Conservation (phyloP, 2,329 filamentous ascomycete genomes). For the Fusarium hostae region DNA sequence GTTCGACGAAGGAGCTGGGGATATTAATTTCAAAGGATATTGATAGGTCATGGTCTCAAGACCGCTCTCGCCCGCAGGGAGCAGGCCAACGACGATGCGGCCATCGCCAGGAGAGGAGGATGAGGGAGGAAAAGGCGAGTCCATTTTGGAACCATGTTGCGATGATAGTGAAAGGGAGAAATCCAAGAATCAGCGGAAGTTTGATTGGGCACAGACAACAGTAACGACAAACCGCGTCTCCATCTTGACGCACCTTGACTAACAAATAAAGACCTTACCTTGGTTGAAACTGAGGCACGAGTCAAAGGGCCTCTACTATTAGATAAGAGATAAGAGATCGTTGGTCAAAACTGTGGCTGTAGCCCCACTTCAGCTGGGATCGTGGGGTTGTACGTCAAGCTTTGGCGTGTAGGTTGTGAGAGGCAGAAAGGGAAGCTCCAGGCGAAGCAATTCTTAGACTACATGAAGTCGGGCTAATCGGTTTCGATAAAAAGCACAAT, state of each 20-base stretch:
- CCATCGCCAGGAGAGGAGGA: constrained; percentile 82
- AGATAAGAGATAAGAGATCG: constrained; percentile 29
- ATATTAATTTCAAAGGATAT: constrained; percentile 94
- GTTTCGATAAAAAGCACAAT: neutral
- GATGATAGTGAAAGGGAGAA: constrained; percentile 14
- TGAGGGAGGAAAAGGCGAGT: constrained; percentile 81
- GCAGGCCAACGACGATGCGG: constrained; percentile 75
- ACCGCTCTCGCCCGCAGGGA: constrained; percentile 77
- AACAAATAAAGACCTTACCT: constrained; percentile 15
- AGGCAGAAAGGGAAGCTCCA: neutral
- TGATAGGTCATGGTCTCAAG: constrained; percentile 84
- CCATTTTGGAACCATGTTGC: constrained; percentile 52
- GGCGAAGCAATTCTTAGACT: neutral
- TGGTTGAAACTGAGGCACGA: constrained; percentile 20
- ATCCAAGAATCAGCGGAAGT: neutral
- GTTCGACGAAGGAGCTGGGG: constrained; percentile 74
- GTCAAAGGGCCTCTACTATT: constrained; percentile 17
- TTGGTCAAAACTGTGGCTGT: constrained; percentile 33
- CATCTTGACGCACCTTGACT: constrained; percentile 27
- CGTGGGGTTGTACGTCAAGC: constrained; percentile 18
- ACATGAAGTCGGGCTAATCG: neutral
- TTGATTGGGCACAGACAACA: constrained; percentile 5
- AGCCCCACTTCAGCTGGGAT: constrained; percentile 22
- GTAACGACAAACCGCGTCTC: constrained; percentile 10
- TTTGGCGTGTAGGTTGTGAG: constrained; percentile 20